phyloP scores from a whole-genome alignment of 257 asterid genomes.

The Coffea eugenioides region DNA sequence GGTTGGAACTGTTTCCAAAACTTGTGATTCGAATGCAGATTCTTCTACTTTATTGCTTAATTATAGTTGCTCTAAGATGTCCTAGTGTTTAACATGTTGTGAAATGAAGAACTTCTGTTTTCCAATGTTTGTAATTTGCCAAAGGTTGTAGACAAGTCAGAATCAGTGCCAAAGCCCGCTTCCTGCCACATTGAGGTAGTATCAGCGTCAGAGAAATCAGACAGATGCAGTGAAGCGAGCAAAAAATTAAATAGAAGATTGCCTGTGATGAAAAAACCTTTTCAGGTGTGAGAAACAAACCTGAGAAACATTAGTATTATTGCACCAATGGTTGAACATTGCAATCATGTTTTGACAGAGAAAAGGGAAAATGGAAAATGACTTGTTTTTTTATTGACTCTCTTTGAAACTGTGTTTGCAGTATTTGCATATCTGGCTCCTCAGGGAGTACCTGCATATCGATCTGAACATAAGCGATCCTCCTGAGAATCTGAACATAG shows the following conservation, averaged over 20 bases:
- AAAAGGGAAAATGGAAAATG: not conserved
- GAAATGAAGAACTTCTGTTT: not conserved
- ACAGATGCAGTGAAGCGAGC: not conserved
- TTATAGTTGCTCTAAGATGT: not conserved
- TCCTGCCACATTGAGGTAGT: not conserved
- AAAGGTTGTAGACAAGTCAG: not conserved
- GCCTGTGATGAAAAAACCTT: constrained; percentile 6
- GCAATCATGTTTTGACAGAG: not conserved
- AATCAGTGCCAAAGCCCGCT: not conserved
- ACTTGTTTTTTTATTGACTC: not conserved
- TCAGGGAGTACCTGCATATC: constrained; percentile 58
- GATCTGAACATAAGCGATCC: constrained; percentile 43
- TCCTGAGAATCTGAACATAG: constrained; percentile 33
- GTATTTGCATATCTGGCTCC: constrained; percentile 51
- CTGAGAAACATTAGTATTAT: not conserved
- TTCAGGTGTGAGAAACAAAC: constrained; percentile 11
- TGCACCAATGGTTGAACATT: not conserved
- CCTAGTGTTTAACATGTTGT: not conserved
- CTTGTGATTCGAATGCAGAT: not conserved
- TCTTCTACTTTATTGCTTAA: not conserved
- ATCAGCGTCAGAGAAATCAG: not conserved
- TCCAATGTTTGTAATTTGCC: not conserved
- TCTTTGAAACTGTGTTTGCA: constrained; percentile 21
- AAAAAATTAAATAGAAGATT: not conserved
- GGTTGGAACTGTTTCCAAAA: not conserved